Conservation (phyloP, 352 stramenopile genomes). For the Phytophthora pluvialis region DNA sequence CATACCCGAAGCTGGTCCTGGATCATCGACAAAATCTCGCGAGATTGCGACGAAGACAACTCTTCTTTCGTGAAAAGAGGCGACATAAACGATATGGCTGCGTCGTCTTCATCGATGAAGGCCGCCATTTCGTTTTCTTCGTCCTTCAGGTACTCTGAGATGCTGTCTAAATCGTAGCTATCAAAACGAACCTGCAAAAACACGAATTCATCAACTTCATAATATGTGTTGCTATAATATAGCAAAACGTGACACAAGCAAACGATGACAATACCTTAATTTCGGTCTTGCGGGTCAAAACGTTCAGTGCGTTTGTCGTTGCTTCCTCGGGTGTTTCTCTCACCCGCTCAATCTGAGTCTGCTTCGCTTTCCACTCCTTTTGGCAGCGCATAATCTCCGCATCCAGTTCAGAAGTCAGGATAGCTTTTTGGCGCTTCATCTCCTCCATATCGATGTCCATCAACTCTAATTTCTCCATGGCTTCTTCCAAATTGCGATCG, state of each 20-base stretch:
- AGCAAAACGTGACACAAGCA: neutral
- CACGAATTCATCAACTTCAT: slow-evolving; percentile 1
- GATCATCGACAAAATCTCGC: slow-evolving; percentile 42
- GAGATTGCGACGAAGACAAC: slow-evolving; percentile 29
- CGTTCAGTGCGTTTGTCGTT: slow-evolving; percentile 46
- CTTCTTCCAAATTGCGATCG: slow-evolving; percentile 29
- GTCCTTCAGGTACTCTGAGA: slow-evolving; percentile 39
- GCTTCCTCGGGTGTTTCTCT: slow-evolving; percentile 41
- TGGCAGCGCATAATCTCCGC: slow-evolving; percentile 29
- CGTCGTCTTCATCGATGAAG: slow-evolving; percentile 43
- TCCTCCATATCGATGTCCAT: slow-evolving; percentile 42
- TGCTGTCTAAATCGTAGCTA: slow-evolving; percentile 42
- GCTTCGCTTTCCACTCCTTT: slow-evolving; percentile 49
- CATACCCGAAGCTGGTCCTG: slow-evolving; percentile 51
- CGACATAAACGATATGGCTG: slow-evolving; percentile 43
- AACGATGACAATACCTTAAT: slow-evolving; percentile 52
- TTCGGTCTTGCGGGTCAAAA: slow-evolving; percentile 54
- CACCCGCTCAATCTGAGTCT: slow-evolving; percentile 43
- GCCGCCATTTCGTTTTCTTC: slow-evolving; percentile 48
- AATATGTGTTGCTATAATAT: neutral
- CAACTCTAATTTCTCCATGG: slow-evolving; percentile 35
- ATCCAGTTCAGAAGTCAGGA: slow-evolving; percentile 18
- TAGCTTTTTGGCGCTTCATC: slow-evolving; percentile 28
- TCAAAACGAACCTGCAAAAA: slow-evolving; percentile 47
- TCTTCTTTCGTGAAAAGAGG: slow-evolving; percentile 46